Evolutionary conservation across 768 basidiomycete genomes (phyloP), one percentile per base, ranked within the genome.

Genomic region (Hygrocybe coccinea): DNA sequence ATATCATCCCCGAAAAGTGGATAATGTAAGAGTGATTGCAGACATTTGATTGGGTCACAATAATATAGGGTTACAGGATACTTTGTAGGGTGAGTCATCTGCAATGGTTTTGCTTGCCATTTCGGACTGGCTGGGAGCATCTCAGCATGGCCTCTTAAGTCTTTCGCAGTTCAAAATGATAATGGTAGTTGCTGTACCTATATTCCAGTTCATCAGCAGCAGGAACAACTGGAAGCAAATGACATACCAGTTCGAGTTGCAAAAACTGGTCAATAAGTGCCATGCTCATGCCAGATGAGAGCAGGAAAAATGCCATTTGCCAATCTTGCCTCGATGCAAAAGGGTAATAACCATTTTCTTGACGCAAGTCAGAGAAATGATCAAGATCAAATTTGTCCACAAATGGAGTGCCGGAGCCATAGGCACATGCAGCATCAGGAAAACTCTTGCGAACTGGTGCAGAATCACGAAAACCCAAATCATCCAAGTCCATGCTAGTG

Each of bases 241-340:
- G 12, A 57, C 64, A 50, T 52, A 72, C 67, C 24, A 67, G 34
- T 38, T 62, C 34, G 12, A 73, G 60, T 4, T 54, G 55, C 24
- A 73, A 45, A 29, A 72, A 67, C 10, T 64, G 52, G 21, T 69
- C 57, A 8, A 70, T 66, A 5, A 55, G 60, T 11, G 56, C 55
- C 67, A 70, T 67, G 38, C 67, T 71, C 43, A 73, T 53, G 15
- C 58, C 46, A 6, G 66, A 69, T 4, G 50, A 56, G n/a, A 67
- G 55, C 0, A 73, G 61, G 54, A 65, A 73, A 3, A 56, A 63
- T 9, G 61, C 69, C 5, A 72, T 35, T 54, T 71, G 61, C 71
- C 71, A 73, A 49, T 74, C 71, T 1, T 55, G 54, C 14, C 57
- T 50, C 15, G 61, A 63, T 4, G 61, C 56, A 56, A 69, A 74